Evolutionary conservation across 2,329 filamentous ascomycete species (phyloP), one percentile per base, ranked within the genome.

Genomic region (Zasmidium cellare): DNA sequence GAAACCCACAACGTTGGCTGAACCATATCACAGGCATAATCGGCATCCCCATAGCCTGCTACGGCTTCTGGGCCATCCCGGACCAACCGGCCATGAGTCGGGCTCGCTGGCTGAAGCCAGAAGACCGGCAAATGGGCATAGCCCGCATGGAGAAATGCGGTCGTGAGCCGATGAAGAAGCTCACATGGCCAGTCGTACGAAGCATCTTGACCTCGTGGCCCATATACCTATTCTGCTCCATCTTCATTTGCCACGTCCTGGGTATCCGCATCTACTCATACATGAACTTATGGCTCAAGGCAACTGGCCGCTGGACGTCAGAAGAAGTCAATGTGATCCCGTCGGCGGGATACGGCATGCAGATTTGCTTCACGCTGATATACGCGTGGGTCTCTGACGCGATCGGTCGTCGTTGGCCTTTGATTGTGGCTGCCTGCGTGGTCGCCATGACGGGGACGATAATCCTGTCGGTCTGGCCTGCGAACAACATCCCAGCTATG

Each of bases 391-490:
- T 55, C 9, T 57, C 51, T 25, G 63, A 65, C 55, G 58, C 51
- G 9, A 56, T 58, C 35, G 54, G 57, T 35, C 60, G 47, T 18
- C 54, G 64, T 14, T 64, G 61, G 63, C 60, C 58, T 19, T 31
- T 63, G 38, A 61, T 65, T 46, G 60, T 59, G 12, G 49, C 58
- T 20, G 61, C 61, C 12, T 65, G 63, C 28, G 3, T 63, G 9
- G 45, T 75, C 3, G 67, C 74, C 11, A 58, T 77, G 7, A 56
- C 68, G 1, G 73, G 74, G 0, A 74, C 70, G 44, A 65, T 72
- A 46, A 73, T 75, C 28, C 59, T 76, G 2, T 70, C 68, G 11
- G 63, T 72, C 1, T 76, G 71, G 61, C 74, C 72, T 0, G 69
- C 71, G 51, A 53, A 71, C 25, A 72, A 75, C 48, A 65, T 66